These are phyloP conservation scores for Fraxinus excelsior DNA, from an alignment of 257 asterid species.

Conservation along the genomic window DNA sequence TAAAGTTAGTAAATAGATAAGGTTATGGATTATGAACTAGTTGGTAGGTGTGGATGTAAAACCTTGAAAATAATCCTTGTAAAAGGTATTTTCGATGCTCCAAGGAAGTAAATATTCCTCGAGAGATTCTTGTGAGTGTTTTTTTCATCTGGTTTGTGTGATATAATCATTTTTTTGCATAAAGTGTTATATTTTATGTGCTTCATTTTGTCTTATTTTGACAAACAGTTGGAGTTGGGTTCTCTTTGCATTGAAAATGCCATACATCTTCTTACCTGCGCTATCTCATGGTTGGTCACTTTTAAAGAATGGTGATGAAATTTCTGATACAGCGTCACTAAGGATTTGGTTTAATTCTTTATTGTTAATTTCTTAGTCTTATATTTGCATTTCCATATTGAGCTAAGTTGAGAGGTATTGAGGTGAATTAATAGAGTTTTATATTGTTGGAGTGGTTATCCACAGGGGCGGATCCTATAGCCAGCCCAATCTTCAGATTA, in stretches of 20 bases:
- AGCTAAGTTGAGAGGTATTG: slow-evolving; percentile 9
- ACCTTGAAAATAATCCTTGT: background rate
- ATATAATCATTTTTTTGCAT: background rate
- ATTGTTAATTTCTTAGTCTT: background rate
- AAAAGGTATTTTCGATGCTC: slow-evolving; percentile 12
- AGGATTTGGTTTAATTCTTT: slow-evolving; percentile 5
- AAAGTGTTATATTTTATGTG: slow-evolving; percentile 1
- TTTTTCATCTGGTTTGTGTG: background rate
- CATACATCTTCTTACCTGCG: background rate
- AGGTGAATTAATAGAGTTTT: background rate
- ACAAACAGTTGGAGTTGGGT: background rate
- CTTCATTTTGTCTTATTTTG: background rate
- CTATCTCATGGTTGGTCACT: background rate
- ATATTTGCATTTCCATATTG: background rate
- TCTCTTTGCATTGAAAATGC: background rate
- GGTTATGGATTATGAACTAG: background rate
- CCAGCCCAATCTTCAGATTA: no score
- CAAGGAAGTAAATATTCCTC: background rate
- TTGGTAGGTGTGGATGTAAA: background rate
- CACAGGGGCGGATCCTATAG: background rate
- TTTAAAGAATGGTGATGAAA: background rate
- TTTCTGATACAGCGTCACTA: background rate
- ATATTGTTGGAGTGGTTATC: background rate
- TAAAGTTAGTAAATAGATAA: background rate
- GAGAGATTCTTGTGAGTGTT: background rate